Evolutionary conservation across 768 basidiomycete genomes (phyloP).

Genomic region (Tulasnella sp.): DNA sequence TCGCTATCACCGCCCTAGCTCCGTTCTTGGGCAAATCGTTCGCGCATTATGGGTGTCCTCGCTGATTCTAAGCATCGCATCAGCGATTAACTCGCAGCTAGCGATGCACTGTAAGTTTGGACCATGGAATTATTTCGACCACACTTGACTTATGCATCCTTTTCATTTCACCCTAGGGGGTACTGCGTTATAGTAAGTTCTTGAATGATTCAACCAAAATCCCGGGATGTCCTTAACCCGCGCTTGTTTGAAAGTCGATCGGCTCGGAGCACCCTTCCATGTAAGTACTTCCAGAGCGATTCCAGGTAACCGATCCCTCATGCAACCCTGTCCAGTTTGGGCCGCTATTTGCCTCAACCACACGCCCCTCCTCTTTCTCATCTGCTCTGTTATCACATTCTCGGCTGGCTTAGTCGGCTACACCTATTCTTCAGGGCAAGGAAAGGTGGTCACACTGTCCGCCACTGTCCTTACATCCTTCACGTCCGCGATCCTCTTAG

Average conservation of each 20-base stretch:
- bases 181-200: conserved; percentile 20
- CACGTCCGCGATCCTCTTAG: conserved; percentile 16
- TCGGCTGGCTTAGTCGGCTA: conserved; percentile 18
- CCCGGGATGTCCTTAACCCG: not conserved
- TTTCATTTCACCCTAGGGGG: not conserved
- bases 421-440: conserved; percentile 18
- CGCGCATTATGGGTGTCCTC: conserved; percentile 19
- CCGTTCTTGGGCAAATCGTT: not conserved
- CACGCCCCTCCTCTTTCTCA: conserved; percentile 21
- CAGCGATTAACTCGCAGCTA: conserved; percentile 22
- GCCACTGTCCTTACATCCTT: conserved; percentile 17
- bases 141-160: too few species aligned
- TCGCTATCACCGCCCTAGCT: not conserved
- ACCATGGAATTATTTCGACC: not conserved
- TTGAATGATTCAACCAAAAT: not conserved
- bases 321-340: conserved; percentile 8
- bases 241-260: not conserved
- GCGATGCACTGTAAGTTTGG: conserved; percentile 13
- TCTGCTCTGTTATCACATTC: conserved; percentile 18
- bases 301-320: too few species aligned
- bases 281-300: not conserved
- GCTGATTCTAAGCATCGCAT: conserved; percentile 19
- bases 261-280: conserved; percentile 15
- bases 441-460: not conserved
- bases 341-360: conserved; percentile 18